Conservation (phyloP, 257 asterid genomes). For the Solanum stenotomum region DNA sequence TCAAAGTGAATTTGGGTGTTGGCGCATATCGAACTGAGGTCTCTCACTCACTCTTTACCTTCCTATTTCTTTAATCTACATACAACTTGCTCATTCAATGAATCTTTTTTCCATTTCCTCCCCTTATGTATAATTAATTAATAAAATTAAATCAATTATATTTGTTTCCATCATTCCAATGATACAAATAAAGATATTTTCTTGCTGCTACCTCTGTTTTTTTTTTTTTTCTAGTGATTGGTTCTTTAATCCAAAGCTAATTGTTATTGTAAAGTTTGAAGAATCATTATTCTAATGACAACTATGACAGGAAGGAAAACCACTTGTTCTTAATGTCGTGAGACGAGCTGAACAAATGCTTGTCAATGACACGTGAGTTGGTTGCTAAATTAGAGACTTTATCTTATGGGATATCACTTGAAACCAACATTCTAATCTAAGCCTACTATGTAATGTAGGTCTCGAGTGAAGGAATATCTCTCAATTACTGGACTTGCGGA, state of each 20-base stretch:
- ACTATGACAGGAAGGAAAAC: constrained; percentile 67
- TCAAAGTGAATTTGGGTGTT: constrained; percentile 69
- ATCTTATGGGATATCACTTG: not conserved
- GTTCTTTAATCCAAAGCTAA: not conserved
- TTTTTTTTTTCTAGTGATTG: not conserved
- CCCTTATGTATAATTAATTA: not conserved
- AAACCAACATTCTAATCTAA: not conserved
- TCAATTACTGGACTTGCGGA: constrained; percentile 70
- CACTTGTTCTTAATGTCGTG: constrained; percentile 76
- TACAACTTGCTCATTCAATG: not conserved
- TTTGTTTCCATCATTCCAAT: not conserved
- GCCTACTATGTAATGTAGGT: constrained; percentile 19
- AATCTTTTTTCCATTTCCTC: not conserved
- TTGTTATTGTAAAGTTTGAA: not conserved
- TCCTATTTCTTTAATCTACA: not conserved
- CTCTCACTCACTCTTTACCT: not conserved
- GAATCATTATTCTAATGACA: not conserved
- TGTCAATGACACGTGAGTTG: constrained; percentile 52
- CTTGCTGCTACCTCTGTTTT: not conserved
- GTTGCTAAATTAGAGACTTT: constrained; percentile 3
- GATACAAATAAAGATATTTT: not conserved
- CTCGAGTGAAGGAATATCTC: constrained; percentile 80
- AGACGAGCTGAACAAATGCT: constrained; percentile 68
- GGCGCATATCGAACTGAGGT: constrained; percentile 92
- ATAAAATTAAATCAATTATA: not conserved